Evolutionary conservation across 2,329 filamentous ascomycete genomes (phyloP).

Genomic region (Fusarium austroafricanum): DNA sequence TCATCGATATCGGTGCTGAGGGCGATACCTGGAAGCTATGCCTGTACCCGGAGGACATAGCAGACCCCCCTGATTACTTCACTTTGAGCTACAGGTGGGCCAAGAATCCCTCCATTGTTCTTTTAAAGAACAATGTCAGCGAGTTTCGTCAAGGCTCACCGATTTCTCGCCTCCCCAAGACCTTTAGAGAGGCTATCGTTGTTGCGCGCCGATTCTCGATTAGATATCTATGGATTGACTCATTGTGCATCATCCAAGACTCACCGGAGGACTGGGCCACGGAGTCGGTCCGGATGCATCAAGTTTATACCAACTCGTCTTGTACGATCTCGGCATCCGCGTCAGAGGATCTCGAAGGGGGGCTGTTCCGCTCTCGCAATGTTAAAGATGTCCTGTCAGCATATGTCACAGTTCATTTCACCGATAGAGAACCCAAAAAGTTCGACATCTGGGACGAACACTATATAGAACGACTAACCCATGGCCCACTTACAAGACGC

Average conservation of each 20-base stretch:
- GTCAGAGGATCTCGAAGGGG: neutral
- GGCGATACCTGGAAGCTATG: neutral
- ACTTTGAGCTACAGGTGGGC: neutral
- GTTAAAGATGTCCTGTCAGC: neutral
- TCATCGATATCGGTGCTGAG: neutral
- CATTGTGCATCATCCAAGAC: neutral
- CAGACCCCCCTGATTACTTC: neutral
- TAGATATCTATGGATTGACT: neutral
- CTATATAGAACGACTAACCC: neutral
- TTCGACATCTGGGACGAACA: neutral
- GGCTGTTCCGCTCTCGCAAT: rapidly evolving
- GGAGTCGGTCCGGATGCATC: neutral
- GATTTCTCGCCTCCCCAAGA: neutral
- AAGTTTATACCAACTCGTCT: neutral
- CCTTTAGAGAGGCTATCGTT: neutral
- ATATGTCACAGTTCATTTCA: neutral
- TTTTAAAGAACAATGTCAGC: neutral
- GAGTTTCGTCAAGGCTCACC: rapidly evolving
- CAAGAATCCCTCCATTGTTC: neutral
- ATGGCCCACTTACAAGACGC: neutral
- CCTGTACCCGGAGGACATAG: neutral
- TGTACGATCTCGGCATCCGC: neutral
- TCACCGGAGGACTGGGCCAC: neutral
- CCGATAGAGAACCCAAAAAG: rapidly evolving
- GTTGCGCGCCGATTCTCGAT: neutral